Evolutionary conservation across 495 filamentous ascomycete genomes (phyloP).

Genomic region (Sordaria brevicollis): DNA sequence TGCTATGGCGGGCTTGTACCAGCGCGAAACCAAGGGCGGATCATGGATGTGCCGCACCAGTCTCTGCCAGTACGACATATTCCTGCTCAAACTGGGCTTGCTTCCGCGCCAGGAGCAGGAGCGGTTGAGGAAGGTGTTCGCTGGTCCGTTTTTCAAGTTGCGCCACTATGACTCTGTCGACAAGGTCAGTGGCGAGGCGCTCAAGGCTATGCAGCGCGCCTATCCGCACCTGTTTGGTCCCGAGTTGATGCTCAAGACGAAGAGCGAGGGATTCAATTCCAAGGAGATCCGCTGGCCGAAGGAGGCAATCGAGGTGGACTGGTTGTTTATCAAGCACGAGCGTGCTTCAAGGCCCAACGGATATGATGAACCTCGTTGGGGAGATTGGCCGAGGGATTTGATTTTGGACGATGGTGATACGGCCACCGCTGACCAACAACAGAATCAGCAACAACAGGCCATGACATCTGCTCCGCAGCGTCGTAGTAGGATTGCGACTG

Average conservation of each 20-base stretch:
- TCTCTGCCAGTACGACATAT: conserved; percentile 54
- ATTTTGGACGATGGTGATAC: not conserved
- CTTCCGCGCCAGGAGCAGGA: conserved; percentile 48
- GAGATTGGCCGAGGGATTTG: conserved; percentile 36
- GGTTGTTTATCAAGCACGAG: conserved; percentile 42
- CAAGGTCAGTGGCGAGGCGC: conserved; percentile 54
- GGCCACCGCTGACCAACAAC: conserved; percentile 11
- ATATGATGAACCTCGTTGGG: conserved; percentile 43
- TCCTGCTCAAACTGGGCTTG: conserved; percentile 52
- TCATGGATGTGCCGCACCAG: conserved; percentile 53
- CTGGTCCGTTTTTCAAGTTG: conserved; percentile 49
- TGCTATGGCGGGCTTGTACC: conserved; percentile 51
- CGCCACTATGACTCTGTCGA: conserved; percentile 64
- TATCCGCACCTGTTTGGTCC: conserved; percentile 40
- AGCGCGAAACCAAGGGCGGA: conserved; percentile 50
- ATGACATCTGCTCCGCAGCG: not conserved
- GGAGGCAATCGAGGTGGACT: conserved; percentile 41
- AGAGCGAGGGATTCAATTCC: conserved; percentile 38
- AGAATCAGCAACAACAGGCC: not conserved
- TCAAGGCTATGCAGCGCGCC: conserved; percentile 47
- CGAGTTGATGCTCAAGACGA: conserved; percentile 33
- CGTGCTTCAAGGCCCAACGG: conserved; percentile 48
- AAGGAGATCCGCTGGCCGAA: conserved; percentile 38
- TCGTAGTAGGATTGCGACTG: not conserved
- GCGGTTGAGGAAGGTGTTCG: conserved; percentile 38